Conservation (phyloP, 805 yeast species). For the Lipomyces spencermartinsiae region DNA sequence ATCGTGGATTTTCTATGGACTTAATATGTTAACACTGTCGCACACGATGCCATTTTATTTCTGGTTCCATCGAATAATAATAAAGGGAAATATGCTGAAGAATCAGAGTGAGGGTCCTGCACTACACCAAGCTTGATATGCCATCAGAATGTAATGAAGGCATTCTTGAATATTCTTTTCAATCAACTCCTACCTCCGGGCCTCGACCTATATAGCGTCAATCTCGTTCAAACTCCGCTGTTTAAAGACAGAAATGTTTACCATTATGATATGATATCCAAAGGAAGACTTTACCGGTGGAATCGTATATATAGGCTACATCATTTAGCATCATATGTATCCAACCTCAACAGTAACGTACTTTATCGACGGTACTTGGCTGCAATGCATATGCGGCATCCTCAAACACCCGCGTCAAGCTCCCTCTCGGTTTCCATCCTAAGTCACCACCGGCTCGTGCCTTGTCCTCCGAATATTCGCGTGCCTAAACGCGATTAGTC, state of each 20-base stretch:
- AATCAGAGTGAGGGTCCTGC: background rate
- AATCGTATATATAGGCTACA: slow-evolving; percentile 31
- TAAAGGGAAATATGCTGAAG: no score
- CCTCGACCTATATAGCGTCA: slow-evolving; percentile 21
- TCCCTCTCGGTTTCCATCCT: slow-evolving; percentile 39
- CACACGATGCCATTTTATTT: background rate
- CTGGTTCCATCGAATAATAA: no score
- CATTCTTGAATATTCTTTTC: background rate
- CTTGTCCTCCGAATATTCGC: slow-evolving; percentile 37
- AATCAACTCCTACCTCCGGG: slow-evolving; percentile 12
- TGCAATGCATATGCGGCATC: slow-evolving; percentile 38
- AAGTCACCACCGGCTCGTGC: slow-evolving; percentile 39
- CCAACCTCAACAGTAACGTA: background rate
- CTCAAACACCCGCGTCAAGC: slow-evolving; percentile 35
- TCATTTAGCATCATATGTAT: background rate
- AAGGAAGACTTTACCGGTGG: slow-evolving; percentile 36
- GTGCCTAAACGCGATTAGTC: slow-evolving; percentile 22
- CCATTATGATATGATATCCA: slow-evolving; percentile 39
- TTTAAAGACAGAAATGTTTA: background rate
- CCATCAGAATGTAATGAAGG: no score
- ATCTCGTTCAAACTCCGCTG: background rate
- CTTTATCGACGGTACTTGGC: slow-evolving; percentile 36
- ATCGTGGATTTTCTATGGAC: background rate
- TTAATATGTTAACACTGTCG: background rate
- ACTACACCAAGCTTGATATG: background rate